A percentile compares a stretch with the other conserved stretches of the same genome.
Evolutionary conservation across 2,329 filamentous ascomycete species (phyloP).

Genomic region (Sordariomycetes sp.): DNA sequence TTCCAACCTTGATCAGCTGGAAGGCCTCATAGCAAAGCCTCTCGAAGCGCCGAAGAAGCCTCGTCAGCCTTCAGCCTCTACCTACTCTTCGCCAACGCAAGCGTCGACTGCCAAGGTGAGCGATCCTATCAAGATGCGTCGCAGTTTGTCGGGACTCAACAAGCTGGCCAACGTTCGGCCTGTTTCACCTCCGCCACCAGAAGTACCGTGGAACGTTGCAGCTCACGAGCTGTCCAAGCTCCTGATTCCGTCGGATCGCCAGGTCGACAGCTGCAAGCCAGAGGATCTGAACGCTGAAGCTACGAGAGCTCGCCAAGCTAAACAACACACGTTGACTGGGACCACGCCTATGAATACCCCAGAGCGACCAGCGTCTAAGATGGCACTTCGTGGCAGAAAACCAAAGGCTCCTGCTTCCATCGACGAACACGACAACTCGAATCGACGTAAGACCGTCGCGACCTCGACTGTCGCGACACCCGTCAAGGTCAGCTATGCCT

Average conservation of each 20-base stretch:
- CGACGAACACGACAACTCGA: conserved; percentile 33
- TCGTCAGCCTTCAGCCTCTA: conserved; percentile 50
- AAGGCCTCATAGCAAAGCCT: conserved; percentile 45
- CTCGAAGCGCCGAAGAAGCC: conserved; percentile 41
- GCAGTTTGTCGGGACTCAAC: conserved; percentile 48
- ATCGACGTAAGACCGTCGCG: conserved; percentile 54
- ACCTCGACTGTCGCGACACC: conserved; percentile 23
- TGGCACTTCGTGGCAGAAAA: conserved; percentile 67
- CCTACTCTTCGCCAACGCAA: conserved; percentile 80
- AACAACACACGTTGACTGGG: conserved; percentile 40
- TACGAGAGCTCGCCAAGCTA: conserved; percentile 53
- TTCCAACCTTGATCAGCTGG: conserved; percentile 58
- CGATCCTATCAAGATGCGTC: conserved; percentile 54
- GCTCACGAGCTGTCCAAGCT: conserved; percentile 74
- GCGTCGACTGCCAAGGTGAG: conserved; percentile 77
- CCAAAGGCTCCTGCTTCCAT: conserved; percentile 44
- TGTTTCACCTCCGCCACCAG: conserved; percentile 63
- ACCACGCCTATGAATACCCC: conserved; percentile 16
- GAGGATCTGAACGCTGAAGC: conserved; percentile 72
- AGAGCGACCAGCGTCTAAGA: conserved; percentile 45
- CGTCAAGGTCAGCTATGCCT: conserved; percentile 16
- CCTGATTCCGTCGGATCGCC: conserved; percentile 66
- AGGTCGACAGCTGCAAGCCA: conserved; percentile 65
- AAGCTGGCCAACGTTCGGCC: conserved; percentile 18
- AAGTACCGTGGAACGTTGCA: conserved; percentile 80